Base-by-base conservation (phyloP, 306 rosid genomes). In the Quillaja saponaria region DNA sequence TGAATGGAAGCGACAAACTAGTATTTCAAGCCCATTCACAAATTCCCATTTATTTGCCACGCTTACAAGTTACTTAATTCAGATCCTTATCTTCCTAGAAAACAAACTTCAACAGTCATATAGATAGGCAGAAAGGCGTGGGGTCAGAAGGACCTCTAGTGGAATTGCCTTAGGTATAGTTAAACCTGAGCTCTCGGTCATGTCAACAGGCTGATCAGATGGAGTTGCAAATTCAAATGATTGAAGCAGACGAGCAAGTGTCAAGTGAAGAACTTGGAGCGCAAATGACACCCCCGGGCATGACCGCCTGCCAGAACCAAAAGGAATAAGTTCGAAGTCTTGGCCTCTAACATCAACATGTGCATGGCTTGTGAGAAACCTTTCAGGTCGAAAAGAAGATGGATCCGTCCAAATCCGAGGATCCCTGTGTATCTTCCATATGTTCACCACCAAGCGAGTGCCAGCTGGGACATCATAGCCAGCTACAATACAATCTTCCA, bases 341-440 rank as follows among this genome's bases (percentile, higher is more conserved):
- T 74, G 90, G 3, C 90, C 87, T 63, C 61, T 73, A 20, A 78
- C 35, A 44, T 86, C 95, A 11, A 75, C 58, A 6, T 60, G 4
- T 4, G 55, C 45, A n/a, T 73, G 17, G 49, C 19, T 71, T 11
- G 67, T 49, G 39, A 78, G 48, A 63, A 83, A 83, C 47, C 83
- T 83, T 58, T 83, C 88, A 0, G 89, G 89, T 31, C 13, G 11
- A 49, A 83, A 83, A 13, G 33, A 65, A 18, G 49, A 58, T 6
- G 90, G 78, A n/a, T 80, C 67, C 8, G 73, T 4, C 84, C 86
- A 86, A 17, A 78, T 71, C 34, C 71, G 57, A 8, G 87, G 84
- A 58, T 86, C 95, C 33, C 85, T 76, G 0, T 86, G 95, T 46
- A 86, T 79, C 78, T 78, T 83, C 79, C 84, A 76, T 0, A 71